Conservation (phyloP, 73 alveolate species). For the Uronychia setigera region DNA sequence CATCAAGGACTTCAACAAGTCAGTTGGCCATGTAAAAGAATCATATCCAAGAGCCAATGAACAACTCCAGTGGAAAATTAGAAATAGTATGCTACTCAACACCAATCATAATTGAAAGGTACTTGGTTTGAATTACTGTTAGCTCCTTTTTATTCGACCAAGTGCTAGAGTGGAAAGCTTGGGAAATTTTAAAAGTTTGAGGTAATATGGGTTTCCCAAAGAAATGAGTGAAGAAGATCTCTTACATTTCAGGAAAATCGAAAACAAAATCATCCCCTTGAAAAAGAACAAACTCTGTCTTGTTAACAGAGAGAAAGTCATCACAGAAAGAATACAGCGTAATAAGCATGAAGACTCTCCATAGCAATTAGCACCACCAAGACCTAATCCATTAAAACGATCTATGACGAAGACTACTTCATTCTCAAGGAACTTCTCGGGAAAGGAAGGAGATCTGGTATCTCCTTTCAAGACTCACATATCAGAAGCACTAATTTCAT, state of each 20-base stretch:
- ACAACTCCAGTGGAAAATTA: not conserved
- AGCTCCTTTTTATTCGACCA: not conserved
- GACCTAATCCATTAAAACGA: too few species aligned
- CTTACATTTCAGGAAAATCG: not conserved
- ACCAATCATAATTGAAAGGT: not conserved
- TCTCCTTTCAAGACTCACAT: too few species aligned
- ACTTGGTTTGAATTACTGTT: too few species aligned
- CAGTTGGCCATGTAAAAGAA: not conserved
- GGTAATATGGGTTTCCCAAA: not conserved
- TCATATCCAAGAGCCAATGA: not conserved
- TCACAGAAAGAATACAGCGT: too few species aligned
- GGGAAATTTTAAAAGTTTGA: not conserved
- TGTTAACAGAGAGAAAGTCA: not conserved
- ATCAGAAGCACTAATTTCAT: too few species aligned
- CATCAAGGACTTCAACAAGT: not conserved
- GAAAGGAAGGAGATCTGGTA: too few species aligned
- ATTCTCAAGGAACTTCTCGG: too few species aligned
- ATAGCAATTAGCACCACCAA: too few species aligned
- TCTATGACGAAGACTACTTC: too few species aligned
- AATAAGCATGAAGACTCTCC: too few species aligned
- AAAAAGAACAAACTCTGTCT: not conserved
- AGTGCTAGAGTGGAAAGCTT: not conserved
- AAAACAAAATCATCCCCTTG: not conserved
- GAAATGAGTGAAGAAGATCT: not conserved
- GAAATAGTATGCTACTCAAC: not conserved